Percentiles rank a stretch among this genome's conserved stretches.
Evolutionary conservation across 805 yeast species (phyloP).

Genomic region (Kodamaea nitidulidarum): DNA sequence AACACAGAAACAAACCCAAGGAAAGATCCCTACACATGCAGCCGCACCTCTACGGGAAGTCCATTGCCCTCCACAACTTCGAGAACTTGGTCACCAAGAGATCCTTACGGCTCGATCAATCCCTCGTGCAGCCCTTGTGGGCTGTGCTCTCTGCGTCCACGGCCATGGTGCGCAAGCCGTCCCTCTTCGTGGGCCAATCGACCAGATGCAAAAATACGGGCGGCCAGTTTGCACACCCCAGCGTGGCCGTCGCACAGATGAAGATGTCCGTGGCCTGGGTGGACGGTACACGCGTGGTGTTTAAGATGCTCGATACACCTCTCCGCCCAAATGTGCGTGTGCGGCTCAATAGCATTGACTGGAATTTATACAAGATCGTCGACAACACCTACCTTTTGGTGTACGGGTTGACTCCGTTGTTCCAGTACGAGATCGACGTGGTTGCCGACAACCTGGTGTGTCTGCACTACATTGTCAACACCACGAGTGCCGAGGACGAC

Average conservation of each 20-base stretch:
- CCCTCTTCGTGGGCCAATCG: conserved; percentile 28
- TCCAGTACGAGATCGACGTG: conserved; percentile 36
- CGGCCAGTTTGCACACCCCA: conserved; percentile 13
- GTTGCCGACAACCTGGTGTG: conserved; percentile 13
- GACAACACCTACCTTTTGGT: conserved; percentile 21
- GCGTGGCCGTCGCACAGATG: conserved; percentile 2
- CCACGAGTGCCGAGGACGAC: conserved; percentile 17
- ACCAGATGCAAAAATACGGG: conserved; percentile 24
- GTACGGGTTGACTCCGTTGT: conserved; percentile 35
- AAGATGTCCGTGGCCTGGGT: conserved; percentile 23
- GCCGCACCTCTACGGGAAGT: conserved; percentile 5
- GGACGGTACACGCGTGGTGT: conserved; percentile 28
- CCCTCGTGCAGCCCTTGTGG: conserved; percentile 40
- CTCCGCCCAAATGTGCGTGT: conserved; percentile 1
- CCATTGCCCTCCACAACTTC: conserved; percentile 14
- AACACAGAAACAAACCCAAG: no score
- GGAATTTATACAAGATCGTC: conserved; percentile 27
- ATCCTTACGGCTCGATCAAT: conserved; percentile 6
- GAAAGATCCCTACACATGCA: no score
- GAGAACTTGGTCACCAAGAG: conserved; percentile 14
- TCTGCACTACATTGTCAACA: conserved; percentile 27
- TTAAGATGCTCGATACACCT: conserved; percentile 18
- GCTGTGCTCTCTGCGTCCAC: conserved; percentile 38
- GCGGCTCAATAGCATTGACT: conserved; percentile 25
- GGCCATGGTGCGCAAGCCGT: conserved; percentile 25